phyloP scores from a whole-genome alignment of 257 asterid species.

The Mentha longifolia region DNA sequence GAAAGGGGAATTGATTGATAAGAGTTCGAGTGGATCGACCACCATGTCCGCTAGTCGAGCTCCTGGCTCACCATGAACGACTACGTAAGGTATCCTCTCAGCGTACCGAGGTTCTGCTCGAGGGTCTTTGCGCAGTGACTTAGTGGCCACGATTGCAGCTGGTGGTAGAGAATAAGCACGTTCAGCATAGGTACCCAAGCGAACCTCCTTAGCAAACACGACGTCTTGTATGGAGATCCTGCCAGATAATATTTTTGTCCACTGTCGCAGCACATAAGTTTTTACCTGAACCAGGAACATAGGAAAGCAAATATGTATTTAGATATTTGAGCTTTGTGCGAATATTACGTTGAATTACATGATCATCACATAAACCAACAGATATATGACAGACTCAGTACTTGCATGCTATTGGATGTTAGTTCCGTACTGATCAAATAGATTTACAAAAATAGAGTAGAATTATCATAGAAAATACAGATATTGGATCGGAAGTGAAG shows the following conservation, averaged over 20 bases:
- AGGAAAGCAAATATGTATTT: constrained; percentile 14
- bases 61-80: constrained; percentile 96
- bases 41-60: constrained; percentile 90
- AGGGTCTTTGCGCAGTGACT: constrained; percentile 81
- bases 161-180: constrained; percentile 81
- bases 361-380: not conserved
- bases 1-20: constrained; percentile 75
- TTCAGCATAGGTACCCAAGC: constrained; percentile 85
- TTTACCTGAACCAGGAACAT: constrained; percentile 60
- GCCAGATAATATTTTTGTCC: constrained; percentile 84
- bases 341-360: too few species aligned
- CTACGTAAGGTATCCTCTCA: constrained; percentile 91
- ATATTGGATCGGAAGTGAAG: constrained; percentile 18
- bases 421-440: too few species aligned
- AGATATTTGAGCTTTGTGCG: not conserved
- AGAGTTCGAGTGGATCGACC: constrained; percentile 80
- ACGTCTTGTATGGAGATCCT: constrained; percentile 88
- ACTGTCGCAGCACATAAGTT: constrained; percentile 76
- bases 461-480: not conserved
- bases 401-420: not conserved
- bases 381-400: not conserved
- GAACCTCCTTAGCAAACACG: constrained; percentile 95
- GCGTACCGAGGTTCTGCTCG: constrained; percentile 97
- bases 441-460: not conserved
- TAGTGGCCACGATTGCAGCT: constrained; percentile 93